Evolutionary conservation across 2,329 filamentous ascomycete species (phyloP), one percentile per base, ranked within the genome.

Genomic region (Calonectria multiphialidica): DNA sequence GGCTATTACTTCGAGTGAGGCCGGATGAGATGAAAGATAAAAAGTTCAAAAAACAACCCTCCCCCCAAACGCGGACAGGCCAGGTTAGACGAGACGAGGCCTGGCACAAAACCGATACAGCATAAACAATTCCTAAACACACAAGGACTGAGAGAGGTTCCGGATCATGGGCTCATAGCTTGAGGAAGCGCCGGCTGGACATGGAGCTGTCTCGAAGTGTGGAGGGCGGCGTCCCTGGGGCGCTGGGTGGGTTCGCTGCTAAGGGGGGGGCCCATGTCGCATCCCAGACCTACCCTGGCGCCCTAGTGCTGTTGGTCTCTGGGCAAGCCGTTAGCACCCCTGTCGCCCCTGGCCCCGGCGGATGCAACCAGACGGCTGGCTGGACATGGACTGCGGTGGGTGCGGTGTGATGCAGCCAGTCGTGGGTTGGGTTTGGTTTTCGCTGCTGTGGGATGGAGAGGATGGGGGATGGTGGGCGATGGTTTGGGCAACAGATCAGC

Each of bases 171-270:
- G 72, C 72, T 76, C 75, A 71, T 66, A 74, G 68, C 30, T 72
- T 71, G 71, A 75, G 71, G 70, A 75, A 77, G 74, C 80, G 80
- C 77, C 79, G 79, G 80, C 77, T 78, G 77, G 77, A 78, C 77
- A 76, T 79, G 68, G 53, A 68, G 76, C 37, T 81, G 81, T 83
- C 81, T 82, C 81, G 77, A 79, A 78, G 64, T 77, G 74, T 74
- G 78, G 77, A 81, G 76, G 77, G 70, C 72, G 74, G 64, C 49
- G 64, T 47, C 64, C 64, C 47, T 49, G 64, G 57, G 64, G 61
- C 44, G 74, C 71, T 75, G 74, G 74, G 70, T 74, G 74, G 66
- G 71, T 62, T 74, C 72, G 74, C 69, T 77, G 70, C 73, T 76
- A 78, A 76, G 74, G 74, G 73, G 69, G 77, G 65, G 65, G 72